Base-by-base conservation (phyloP, 139 green algal genomes). In the Picochlorum costavermella region DNA sequence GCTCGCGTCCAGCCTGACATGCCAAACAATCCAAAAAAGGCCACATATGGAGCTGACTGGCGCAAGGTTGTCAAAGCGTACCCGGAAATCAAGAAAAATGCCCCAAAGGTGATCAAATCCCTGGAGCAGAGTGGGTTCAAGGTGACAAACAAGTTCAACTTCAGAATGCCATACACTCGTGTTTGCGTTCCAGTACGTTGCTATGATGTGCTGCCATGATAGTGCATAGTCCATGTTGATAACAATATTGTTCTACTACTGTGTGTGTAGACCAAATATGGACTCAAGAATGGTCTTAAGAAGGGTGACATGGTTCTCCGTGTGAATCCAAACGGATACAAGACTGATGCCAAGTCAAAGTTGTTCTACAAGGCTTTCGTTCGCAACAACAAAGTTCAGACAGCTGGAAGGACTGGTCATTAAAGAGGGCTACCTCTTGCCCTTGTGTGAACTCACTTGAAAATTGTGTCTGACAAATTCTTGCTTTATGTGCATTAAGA, bases 241-340 rank as follows among this genome's bases (percentile, higher is more conserved):
- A 23, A 23, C 20, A 23, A 23, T 23, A 23, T 23, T 23, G 20
- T 23, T 23, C 20, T 23, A 23, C 20, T 23, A 25, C 17, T n/a
- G 3, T 53, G 46, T 20, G 46, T 20, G 46, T 11, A 53, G 46
- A 53, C 46, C 46, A 9, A 53, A 14, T 53, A 53, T 20, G 46
- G 46, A 25, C 16, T 53, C 46, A 53, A 53, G 46, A 53, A 53
- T 53, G 46, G 46, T 11, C 46, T 53, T 6, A 53, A 53, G 17
- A n/a, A n/a, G 16, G 17, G 16, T 53, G 46, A 53, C 5, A 53
- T 53, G 46, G 46, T 53, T n/a, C 6, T 53, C 46, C 16, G 46
- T 6, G 46, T 53, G 17, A 53, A 53, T 53, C 46, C 46, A 53
- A 53, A 53, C 12, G 46, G 46, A 53, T 53, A 53, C 46, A 53